These are phyloP conservation scores for Pichia ethanolica DNA, from an alignment of 805 yeast species.

Conservation along the genomic window DNA sequence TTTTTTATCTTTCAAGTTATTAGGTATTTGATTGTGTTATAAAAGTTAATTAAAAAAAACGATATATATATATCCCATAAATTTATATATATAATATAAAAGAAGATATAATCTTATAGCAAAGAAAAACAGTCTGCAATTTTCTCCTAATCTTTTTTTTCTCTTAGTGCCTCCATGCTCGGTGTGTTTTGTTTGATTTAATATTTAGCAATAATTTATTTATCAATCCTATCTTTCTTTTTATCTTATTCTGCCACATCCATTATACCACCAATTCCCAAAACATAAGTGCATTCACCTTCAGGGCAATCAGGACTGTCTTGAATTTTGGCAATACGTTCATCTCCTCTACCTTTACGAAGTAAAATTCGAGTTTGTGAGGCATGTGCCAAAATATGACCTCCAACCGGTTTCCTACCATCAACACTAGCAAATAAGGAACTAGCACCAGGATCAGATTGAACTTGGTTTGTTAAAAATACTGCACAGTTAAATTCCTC, in stretches of 20 bases:
- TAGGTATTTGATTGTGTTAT: too few relatives aligned
- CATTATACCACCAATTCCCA: slow-evolving; percentile 37
- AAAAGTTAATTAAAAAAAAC: too few relatives aligned
- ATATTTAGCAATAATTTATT: too few relatives aligned
- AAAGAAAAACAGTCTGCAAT: background rate
- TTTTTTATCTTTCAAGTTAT: too few relatives aligned
- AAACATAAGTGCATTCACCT: slow-evolving; percentile 66
- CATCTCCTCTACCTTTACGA: slow-evolving; percentile 72
- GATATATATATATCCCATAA: too few relatives aligned
- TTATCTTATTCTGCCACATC: slow-evolving; percentile 28
- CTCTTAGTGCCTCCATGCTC: too few relatives aligned
- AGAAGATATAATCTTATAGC: background rate
- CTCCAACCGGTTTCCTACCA: slow-evolving; percentile 80
- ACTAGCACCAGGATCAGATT: slow-evolving; percentile 79
- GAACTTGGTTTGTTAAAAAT: slow-evolving; percentile 70
- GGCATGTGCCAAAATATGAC: slow-evolving; percentile 76
- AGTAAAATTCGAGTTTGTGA: slow-evolving; percentile 69
- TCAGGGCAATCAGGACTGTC: slow-evolving; percentile 83
- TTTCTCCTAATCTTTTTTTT: too few relatives aligned
- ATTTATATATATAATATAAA: too few relatives aligned
- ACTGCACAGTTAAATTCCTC: slow-evolving; percentile 77
- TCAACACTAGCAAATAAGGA: slow-evolving; percentile 74
- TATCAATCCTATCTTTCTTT: too few relatives aligned
- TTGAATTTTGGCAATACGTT: slow-evolving; percentile 70
- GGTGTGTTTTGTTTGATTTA: too few relatives aligned